Conservation (phyloP, 192 early-diverging fungal species). For the Linnemannia hyalina region DNA sequence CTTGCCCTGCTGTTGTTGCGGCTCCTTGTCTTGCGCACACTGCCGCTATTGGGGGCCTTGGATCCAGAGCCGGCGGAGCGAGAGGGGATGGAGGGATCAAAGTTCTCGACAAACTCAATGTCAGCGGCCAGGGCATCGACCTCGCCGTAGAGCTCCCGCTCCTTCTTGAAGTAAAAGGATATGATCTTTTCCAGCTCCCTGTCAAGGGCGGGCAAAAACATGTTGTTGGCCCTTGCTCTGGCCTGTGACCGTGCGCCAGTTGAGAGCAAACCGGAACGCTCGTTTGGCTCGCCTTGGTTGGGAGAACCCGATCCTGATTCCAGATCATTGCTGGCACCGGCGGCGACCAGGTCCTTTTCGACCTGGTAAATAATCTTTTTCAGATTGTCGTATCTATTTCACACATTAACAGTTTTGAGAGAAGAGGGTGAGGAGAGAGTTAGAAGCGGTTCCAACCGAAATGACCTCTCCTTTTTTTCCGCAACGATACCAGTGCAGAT, state of each 20-base stretch:
- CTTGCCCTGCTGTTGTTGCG: conserved; percentile 40
- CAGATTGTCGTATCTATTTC: conserved; percentile 75
- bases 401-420: background rate
- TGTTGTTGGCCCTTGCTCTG: conserved; percentile 57
- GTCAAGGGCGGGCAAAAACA: conserved; percentile 85
- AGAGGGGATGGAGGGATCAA: conserved; percentile 29
- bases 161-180: conserved; percentile 87
- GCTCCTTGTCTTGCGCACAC: conserved; percentile 46
- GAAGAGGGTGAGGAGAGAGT: background rate
- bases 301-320: conserved; percentile 28
- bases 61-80: conserved; percentile 7
- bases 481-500: background rate
- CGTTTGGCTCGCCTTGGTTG: conserved; percentile 34
- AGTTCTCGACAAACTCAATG: conserved; percentile 61
- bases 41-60: conserved; percentile 27
- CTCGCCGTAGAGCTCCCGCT: conserved; percentile 79
- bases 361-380: conserved; percentile 85
- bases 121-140: conserved; percentile 74
- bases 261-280: conserved; percentile 26
- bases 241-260: conserved; percentile 47
- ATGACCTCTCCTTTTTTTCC: background rate
- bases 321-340: conserved; percentile 46
- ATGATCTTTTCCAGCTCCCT: conserved; percentile 88
- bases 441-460: background rate
- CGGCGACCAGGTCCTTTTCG: conserved; percentile 72